Base-by-base conservation (phyloP, 345 rosid species). In the Gossypium sturtianum region DNA sequence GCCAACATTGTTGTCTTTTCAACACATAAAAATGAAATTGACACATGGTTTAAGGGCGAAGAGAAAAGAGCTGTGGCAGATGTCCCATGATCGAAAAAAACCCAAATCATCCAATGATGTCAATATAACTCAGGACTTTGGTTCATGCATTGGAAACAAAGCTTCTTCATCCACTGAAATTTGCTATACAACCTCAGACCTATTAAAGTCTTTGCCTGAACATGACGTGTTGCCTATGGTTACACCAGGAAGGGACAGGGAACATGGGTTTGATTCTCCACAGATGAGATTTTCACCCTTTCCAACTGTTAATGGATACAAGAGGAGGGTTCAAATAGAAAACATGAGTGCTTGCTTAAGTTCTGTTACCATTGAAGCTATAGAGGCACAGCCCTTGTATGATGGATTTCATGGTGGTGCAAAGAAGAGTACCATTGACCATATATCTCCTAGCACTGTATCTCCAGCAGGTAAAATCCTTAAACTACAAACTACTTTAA, bases 11-110 rank as follows among this genome's bases (percentile, higher is more conserved):
- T 85, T 88, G 76, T 79, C 86, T 57, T 83, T 88, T 34, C 76
- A 79, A 75, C 83, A 81, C 79, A 71, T 92, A 80, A 87, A 82
- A 71, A 89, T 85, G 85, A 92, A 84, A 76, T 73, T 88, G 83
- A 83, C 82, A 69, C 85, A 77, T 60, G 88, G 87, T 68, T 78
- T 85, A 59, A 83, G 84, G 34, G 66, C 77, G 56, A 73, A 84
- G 82, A 80, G 82, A 72, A 85, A 82, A 29, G 82, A 58, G 65
- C 71, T 48, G 74, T 66, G 62, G 61, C 68, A 49, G 41, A 48
- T 27, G 60, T 66, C 74, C 44, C 75, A 59, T 52, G 74, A 64
- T 66, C 74, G 54, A 51, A 67, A 65, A 62, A 64, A 22, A 48
- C 8, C 48, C 7, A 15, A 13, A 19, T 73, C 82, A 61, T 80